Conservation (phyloP, 192 early-diverging fungal genomes). For the Entophlyctis luteolus region DNA sequence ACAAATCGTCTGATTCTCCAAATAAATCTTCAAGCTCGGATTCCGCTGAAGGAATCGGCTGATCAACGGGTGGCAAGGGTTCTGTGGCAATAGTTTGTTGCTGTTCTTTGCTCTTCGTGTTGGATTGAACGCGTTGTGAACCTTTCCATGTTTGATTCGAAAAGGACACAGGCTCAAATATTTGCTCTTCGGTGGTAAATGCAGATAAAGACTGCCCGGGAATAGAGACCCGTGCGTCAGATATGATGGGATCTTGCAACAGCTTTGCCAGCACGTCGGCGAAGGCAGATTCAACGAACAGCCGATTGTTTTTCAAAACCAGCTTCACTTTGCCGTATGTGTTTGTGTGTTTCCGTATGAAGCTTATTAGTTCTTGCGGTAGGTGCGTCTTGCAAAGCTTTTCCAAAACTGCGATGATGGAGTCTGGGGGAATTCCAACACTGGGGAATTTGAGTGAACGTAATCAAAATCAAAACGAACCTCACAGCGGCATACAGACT, state of each 20-base stretch:
- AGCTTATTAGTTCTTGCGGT: conserved; percentile 67
- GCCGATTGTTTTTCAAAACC: conserved; percentile 83
- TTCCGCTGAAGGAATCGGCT: background rate
- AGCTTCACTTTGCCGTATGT: conserved; percentile 96
- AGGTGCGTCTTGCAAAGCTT: conserved; percentile 79
- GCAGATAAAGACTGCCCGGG: conserved; percentile 1
- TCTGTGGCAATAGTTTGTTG: background rate
- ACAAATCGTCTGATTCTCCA: background rate
- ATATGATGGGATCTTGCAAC: conserved; percentile 68
- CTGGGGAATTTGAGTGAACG: conserved; percentile 33
- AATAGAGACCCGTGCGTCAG: conserved; percentile 49
- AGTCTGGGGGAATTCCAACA: conserved; percentile 85
- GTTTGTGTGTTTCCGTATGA: conserved; percentile 76
- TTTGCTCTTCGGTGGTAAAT: conserved; percentile 12
- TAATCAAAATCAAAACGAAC: conserved; percentile 6
- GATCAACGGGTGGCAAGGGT: background rate
- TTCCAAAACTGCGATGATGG: conserved; percentile 86
- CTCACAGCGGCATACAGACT: conserved; percentile 94
- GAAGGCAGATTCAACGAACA: conserved; percentile 88
- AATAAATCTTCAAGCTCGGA: conserved; percentile 3
- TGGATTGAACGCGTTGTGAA: too few relatives aligned
- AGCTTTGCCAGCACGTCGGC: conserved; percentile 75
- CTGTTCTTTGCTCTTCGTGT: too few relatives aligned
- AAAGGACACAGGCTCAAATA: conserved; percentile 17
- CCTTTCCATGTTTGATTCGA: too few relatives aligned